Percentiles rank a stretch among this genome's conserved stretches.
phyloP scores from a whole-genome alignment of 176 grass and related monocot genomes.

The barley (Hordeum vulgare) region MorexV3_pseudomolecules_assembly NC_058522.1:105182661-105183160 shows the following conservation, averaged over 20 bases:
- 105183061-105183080: background rate
- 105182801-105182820: background rate
- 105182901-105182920: background rate
- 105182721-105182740: background rate
- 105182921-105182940: background rate
- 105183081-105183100: background rate
- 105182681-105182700: background rate
- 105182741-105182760: slow-evolving; percentile 7
- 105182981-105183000: background rate
- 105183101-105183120: background rate
- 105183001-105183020: slow-evolving; percentile 14
- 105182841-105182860: background rate
- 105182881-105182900: background rate
- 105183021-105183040: background rate
- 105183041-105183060: background rate
- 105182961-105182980: background rate
- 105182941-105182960: background rate
- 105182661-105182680: background rate
- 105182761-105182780: background rate
- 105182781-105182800: background rate
- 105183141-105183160: background rate
- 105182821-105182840: background rate
- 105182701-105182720: background rate
- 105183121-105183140: background rate
- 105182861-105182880: background rate